Evolutionary conservation across 106 monocot genomes (phyloP).

Genomic region (Dioscorea zingiberensis): DNA sequence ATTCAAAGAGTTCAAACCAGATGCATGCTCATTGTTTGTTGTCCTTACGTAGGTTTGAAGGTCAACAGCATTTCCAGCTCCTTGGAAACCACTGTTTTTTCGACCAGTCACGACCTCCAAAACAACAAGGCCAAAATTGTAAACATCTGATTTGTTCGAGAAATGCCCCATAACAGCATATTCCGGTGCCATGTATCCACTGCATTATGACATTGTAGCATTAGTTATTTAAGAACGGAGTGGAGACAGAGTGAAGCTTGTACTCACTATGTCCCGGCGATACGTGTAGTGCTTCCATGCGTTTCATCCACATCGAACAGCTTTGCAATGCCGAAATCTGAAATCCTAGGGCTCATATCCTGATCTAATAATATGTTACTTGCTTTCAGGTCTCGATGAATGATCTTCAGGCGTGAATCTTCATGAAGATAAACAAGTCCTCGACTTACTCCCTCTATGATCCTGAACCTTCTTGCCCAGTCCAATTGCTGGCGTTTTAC

Average conservation of each 20-base stretch:
- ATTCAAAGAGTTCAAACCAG: no score
- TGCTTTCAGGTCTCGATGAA: slow-evolving; percentile 4
- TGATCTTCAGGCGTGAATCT: slow-evolving; percentile 2
- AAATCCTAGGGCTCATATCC: slow-evolving; percentile 3
- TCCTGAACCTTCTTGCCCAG: neutral
- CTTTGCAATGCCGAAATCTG: slow-evolving; percentile 7
- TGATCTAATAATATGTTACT: slow-evolving; percentile 1
- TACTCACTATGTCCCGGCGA: slow-evolving; percentile 9
- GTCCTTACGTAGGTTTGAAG: neutral
- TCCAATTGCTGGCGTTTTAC: neutral
- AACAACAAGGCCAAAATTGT: slow-evolving; percentile 23
- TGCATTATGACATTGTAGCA: neutral
- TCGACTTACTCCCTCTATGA: neutral
- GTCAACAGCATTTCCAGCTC: neutral
- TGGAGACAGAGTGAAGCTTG: neutral
- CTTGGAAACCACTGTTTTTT: slow-evolving; percentile 7
- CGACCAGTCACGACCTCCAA: slow-evolving; percentile 22
- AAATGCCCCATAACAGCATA: slow-evolving; percentile 17
- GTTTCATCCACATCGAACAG: neutral
- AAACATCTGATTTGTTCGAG: slow-evolving; percentile 29
- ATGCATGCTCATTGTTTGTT: no score
- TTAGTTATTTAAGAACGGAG: no score
- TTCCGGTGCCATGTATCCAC: slow-evolving; percentile 38
- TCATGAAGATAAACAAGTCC: slow-evolving; percentile 3
- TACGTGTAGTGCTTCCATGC: neutral